Base-by-base conservation (phyloP, 2,329 filamentous ascomycete genomes). In the Aspergillus luchuensis region DNA sequence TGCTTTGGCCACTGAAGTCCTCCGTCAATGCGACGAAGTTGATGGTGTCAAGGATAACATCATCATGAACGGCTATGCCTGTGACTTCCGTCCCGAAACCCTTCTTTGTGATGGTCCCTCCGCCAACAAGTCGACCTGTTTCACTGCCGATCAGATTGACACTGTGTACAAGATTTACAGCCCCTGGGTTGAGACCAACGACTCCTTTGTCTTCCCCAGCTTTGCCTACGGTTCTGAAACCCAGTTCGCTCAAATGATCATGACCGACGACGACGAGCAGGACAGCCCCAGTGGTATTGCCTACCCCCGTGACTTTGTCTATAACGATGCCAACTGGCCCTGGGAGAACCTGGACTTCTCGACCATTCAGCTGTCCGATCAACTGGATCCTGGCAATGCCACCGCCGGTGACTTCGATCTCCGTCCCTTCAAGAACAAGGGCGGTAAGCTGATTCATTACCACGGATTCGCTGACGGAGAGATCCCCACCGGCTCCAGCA, bases 41-140 rank as follows among this genome's bases (percentile, higher is more conserved):
- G 84, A 85, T 62, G 82, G 83, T 2, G 72, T 83, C 1, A 63
- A 71, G 2, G 84, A 85, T 60, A 78, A 76, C 15, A 83, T 85
- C 58, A 75, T 86, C 47, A 81, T 79, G 56, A 73, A 79, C 21
- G 80, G 83, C 0, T 69, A 73, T 7, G 70, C 72, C 8, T 86
- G 84, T 67, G 66, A 76, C 56, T 77, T 84, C 51, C 47, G 59
- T 5, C 45, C 57, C 3, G 50, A 53, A 41, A 56, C 59, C 2
- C 28, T 68, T 8, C 73, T 79, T 57, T 78, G 75, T 13, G 72
- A 76, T 15, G 66, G 28, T 64, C 73, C 61, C 56, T 62, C 55
- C 11, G 62, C 67, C 5, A 38, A 57, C 15, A 63, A 69, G 7
- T 69, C 68, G 11, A 67, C 71, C 15, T 84, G 82, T 59, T 71